Base-by-base conservation (phyloP, 75 land plant genomes). In the Adiantum capillusveneris region DNA sequence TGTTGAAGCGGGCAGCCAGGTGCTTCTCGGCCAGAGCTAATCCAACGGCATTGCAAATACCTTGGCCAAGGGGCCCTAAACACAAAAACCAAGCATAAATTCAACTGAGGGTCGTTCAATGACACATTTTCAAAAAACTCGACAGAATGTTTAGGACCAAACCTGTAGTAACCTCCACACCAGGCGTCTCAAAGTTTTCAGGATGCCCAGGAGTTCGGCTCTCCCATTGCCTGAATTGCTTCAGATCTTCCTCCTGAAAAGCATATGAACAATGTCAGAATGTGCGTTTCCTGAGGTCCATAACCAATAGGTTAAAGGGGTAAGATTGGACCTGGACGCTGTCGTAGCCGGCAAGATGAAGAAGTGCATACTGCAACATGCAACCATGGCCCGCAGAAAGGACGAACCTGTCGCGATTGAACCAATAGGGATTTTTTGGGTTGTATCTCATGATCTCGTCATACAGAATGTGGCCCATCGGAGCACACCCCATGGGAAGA, bases 371-470 rank as follows among this genome's bases (percentile, higher is more conserved):
- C 73, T 93, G 98, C 26, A 93, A 74, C 98, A 93, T 93, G 65
- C 98, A 93, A 12, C 95, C 94, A 63, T 93, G 98, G 0, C 95
- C 98, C 24, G 98, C 90, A 3, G 95, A 93, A 50, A 93, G 73
- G 14, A 93, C 90, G 55, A 93, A 93, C 14, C 98, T 66, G 56
- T 93, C 95, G 2, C 90, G 52, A 44, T 93, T 93, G 73, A 93
- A 93, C 88, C 89, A 93, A 48, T 76, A 83, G 0, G 95, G 98
- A 48, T 93, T 93, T 78, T 83, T 88, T 31, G 95, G 95, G 55
- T 94, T 94, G 52, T 79, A 94, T 70, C 60, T 79, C 87, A 88
- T 94, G 34, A 94, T 54, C 90, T 94, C 95, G 59, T 94, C 95
- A 57, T 82, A 93, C 56, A 93, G 53, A 1, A 93, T 81, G 62